Evolutionary conservation across 2,329 filamentous ascomycete genomes (phyloP), one percentile per base, ranked within the genome.

Genomic region (Aulographum hederae): DNA sequence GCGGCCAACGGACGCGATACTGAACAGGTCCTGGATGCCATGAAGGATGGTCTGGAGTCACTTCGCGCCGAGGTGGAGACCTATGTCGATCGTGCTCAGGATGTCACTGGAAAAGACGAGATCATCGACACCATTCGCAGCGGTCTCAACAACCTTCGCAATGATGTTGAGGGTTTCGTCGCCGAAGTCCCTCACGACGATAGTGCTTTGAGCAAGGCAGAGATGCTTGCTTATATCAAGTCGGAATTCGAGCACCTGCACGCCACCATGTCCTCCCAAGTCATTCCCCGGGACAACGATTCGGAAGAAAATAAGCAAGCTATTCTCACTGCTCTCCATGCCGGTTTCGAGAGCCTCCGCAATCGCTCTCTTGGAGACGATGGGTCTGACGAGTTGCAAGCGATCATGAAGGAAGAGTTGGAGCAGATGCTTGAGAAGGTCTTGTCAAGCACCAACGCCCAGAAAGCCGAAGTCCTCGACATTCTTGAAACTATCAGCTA

Each of bases 1-100:
- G 71, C 78, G 3, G 75, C 78, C 38, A 80, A 73, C 42, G 80
- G 78, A 26, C 68, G 73, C 35, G 81, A 89, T 47, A 86, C 82
- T 0, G 84, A 93, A 50, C 81, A 93, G 49, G 73, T 92, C 10
- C 61, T 94, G 4, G 80, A 89, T 49, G 79, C 82, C 1, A 75
- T 91, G 27, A 86, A 82, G 42, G 81, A 92, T 46, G 84, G 84
- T 0, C 65, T 93, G 11, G 82, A 92, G 41, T 75, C 70, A 41
- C 67, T 95, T 5, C 73, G 82, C 8, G 57, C 61, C 10, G 78
- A 92, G 36, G 79, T 95, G 33, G 81, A 93, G 46, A 62, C 61
- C 27, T 92, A 91, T 41, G 73, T 89, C 35, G 74, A 85, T 43
- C 73, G 72, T 29, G 69, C 73, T 5, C 64, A 71, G 12, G 78